Base-by-base conservation (phyloP, 495 filamentous ascomycete species). In the Trichoderma erinaceum region DNA sequence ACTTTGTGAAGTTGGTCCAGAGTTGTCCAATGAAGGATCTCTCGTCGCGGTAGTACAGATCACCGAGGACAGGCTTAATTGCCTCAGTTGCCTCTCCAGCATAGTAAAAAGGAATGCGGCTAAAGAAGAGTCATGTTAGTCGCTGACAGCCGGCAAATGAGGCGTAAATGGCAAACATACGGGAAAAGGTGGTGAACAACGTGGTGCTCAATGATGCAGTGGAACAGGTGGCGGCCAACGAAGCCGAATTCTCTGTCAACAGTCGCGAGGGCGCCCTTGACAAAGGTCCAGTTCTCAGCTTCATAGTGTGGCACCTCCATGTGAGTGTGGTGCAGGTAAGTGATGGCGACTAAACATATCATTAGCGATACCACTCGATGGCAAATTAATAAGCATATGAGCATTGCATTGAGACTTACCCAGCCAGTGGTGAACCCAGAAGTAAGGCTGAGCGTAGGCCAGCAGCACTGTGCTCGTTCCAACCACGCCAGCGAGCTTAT, bases 241-340 rank as follows among this genome's bases (percentile, higher is more conserved):
- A 86, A 88, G 67, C 87, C 86, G 68, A 86, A 83, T 52, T 85
- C 82, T 63, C 87, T 83, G 75, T 89, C 87, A 46, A 89, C 83
- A 25, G 87, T 89, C 21, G 83, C 80, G 32, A 87, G 81, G 38
- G 87, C 86, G 43, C 87, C 87, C 68, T 84, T 84, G 41, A 84
- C 79, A 73, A 84, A 89, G 56, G 82, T 86, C 87, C 86, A 89
- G 27, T 82, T 73, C 18, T 82, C 73, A 27, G 77, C 78, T 12
- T 81, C 80, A 73, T 87, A 89, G 77, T 88, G 85, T 4, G 87
- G 84, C 35, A 89, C 75, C 5, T 78, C 74, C 6, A 83, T 81
- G 71, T 88, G 83, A 52, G 86, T 89, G 75, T 89, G 87, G 70
- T 89, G 87, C 46, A 89, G 84, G 75, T 83, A 89, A 50, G 87